A percentile compares a stretch with the other conserved stretches of the same genome.
phyloP scores from a whole-genome alignment of 176 grass and related monocot species.

The Stipa capillata region DNA sequence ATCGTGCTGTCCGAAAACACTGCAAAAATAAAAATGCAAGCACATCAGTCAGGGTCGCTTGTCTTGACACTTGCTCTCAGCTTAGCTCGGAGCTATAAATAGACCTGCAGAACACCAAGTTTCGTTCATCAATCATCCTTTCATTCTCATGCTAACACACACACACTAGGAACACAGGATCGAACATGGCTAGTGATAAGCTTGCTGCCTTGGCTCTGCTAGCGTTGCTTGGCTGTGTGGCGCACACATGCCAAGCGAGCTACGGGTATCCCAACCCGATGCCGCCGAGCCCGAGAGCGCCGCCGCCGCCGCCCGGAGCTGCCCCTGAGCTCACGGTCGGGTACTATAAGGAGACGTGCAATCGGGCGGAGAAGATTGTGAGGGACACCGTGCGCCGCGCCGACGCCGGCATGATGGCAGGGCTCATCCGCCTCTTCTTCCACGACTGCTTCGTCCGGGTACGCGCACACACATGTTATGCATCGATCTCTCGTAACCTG shows the following conservation, averaged over 20 bases:
- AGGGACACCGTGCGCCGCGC: not conserved
- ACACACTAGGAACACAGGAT: too few relatives aligned
- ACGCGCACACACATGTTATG: too few relatives aligned
- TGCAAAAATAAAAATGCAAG: too few relatives aligned
- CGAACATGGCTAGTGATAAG: not conserved
- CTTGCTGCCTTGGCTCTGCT: not conserved
- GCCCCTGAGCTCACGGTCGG: slow-evolving; percentile 1
- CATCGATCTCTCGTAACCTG: too few relatives aligned
- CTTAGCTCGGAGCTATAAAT: not conserved
- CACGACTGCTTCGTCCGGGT: slow-evolving; percentile 50
- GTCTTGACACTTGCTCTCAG: too few relatives aligned
- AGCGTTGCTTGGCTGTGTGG: not conserved
- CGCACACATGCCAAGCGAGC: not conserved
- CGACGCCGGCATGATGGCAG: slow-evolving; percentile 13
- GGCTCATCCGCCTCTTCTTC: slow-evolving; percentile 37
- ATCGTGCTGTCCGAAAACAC: too few relatives aligned
- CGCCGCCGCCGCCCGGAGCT: not conserved
- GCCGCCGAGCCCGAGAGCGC: not conserved
- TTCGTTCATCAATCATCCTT: not conserved
- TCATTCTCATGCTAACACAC: too few relatives aligned
- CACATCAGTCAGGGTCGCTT: too few relatives aligned
- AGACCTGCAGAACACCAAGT: not conserved
- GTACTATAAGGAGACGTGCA: slow-evolving; percentile 23
- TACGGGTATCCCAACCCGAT: not conserved
- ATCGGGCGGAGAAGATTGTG: not conserved